phyloP scores from a whole-genome alignment of 2,329 filamentous ascomycete genomes.

The Cordyceps fumosorosea region DNA sequence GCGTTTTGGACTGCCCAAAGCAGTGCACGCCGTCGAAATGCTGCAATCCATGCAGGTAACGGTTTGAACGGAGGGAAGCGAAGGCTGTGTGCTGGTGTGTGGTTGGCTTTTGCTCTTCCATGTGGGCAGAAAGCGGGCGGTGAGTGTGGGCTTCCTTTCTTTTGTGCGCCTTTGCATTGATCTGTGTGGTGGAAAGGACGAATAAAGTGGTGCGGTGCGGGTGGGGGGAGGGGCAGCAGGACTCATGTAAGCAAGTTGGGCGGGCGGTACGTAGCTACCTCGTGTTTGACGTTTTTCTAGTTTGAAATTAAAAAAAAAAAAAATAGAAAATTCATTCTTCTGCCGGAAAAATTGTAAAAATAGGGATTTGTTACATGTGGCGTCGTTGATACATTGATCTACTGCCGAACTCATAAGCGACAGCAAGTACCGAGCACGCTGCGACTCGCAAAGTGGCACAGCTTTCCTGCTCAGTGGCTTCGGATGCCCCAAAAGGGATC shows the following conservation, averaged over 20 bases:
- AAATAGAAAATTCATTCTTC: neutral
- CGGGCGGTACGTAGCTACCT: neutral
- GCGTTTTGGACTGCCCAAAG: constrained; percentile 4
- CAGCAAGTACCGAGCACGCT: neutral
- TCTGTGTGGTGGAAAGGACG: neutral
- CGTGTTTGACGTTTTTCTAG: neutral
- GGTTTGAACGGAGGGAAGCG: neutral
- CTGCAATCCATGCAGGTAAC: neutral
- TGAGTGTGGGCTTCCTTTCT: constrained; percentile 4
- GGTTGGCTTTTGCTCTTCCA: neutral
- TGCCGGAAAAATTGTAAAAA: neutral
- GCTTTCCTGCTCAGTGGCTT: neutral
- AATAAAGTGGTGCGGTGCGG: neutral
- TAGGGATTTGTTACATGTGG: neutral
- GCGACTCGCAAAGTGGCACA: neutral
- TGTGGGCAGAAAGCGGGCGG: constrained; percentile 10
- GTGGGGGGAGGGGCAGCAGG: neutral
- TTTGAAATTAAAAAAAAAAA: neutral
- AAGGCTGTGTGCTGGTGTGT: neutral
- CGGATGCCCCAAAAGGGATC: constrained; percentile 12
- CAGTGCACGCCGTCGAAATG: neutral
- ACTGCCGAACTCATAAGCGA: neutral
- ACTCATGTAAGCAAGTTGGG: constrained; percentile 4
- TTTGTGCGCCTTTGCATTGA: neutral
- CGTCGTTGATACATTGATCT: neutral